Evolutionary conservation across 257 asterid species (phyloP).

Genomic region (Asclepias syriaca): DNA sequence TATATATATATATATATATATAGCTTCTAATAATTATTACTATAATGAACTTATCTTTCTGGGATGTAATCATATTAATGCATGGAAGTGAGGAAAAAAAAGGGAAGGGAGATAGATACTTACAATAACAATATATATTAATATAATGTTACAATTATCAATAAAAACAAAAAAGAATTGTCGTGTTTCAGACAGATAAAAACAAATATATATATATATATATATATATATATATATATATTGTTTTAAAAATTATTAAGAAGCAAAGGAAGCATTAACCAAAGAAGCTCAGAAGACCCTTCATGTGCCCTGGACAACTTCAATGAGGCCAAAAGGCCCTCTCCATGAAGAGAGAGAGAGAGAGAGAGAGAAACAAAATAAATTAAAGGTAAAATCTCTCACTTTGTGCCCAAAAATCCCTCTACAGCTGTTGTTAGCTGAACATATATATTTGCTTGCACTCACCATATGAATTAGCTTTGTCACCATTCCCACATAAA

Average conservation of each 20-base stretch:
- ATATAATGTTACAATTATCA: slow-evolving; percentile 21
- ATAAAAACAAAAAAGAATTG: slow-evolving; percentile 30
- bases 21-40: neutral
- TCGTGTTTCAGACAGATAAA: slow-evolving; percentile 24
- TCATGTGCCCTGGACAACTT: slow-evolving; percentile 33
- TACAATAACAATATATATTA: neutral
- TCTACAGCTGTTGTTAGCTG: slow-evolving; percentile 13
- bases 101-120: neutral
- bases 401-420: slow-evolving; percentile 6
- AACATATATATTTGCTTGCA: slow-evolving; percentile 31
- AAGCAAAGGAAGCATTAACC: slow-evolving; percentile 16
- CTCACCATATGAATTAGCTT: neutral
- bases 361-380: neutral
- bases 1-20: too few relatives aligned
- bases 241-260: neutral
- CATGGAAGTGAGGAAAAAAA: neutral
- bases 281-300: slow-evolving; percentile 22
- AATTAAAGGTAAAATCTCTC: slow-evolving; percentile 12
- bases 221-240: too few relatives aligned
- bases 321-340: neutral
- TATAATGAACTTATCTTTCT: neutral
- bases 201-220: slow-evolving; percentile 9
- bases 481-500: neutral
- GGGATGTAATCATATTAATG: neutral
- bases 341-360: slow-evolving; percentile 1